phyloP scores from a whole-genome alignment of 2,329 filamentous ascomycete species.

The Verticillium nonalfalfae region DNA sequence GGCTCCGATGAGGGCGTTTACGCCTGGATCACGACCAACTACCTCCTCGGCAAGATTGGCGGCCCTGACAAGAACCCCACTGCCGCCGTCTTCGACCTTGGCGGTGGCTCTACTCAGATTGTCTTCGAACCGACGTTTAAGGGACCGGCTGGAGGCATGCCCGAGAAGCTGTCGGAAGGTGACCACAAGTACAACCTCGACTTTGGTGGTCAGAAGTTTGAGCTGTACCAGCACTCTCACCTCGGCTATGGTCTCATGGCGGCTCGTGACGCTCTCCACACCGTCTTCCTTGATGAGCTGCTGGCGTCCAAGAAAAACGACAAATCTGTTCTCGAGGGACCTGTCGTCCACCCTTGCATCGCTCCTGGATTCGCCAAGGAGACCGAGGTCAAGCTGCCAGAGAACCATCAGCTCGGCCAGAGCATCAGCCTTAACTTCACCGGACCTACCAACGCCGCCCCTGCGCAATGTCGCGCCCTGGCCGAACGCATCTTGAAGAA shows the following conservation, averaged over 20 bases:
- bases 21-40: slow-evolving; percentile 99
- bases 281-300: slow-evolving; percentile 65
- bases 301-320: slow-evolving; percentile 55
- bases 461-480: slow-evolving; percentile 82
- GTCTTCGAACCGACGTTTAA: slow-evolving; percentile 96
- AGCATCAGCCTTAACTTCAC: slow-evolving; percentile 75
- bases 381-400: slow-evolving; percentile 65
- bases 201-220: slow-evolving; percentile 86
- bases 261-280: slow-evolving; percentile 81
- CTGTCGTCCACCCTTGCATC: slow-evolving; percentile 81
- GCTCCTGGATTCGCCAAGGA: slow-evolving; percentile 70
- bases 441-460: slow-evolving; percentile 67
- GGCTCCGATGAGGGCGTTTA: slow-evolving; percentile 96
- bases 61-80: slow-evolving; percentile 84
- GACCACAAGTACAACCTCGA: slow-evolving; percentile 93
- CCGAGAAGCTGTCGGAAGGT: slow-evolving; percentile 75
- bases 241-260: slow-evolving; percentile 95
- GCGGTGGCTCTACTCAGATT: slow-evolving; percentile 95
- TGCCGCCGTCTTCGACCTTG: slow-evolving; percentile 91
- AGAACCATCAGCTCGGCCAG: slow-evolving; percentile 58
- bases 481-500: slow-evolving; percentile 90
- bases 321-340: slow-evolving; percentile 61
- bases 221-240: slow-evolving; percentile 96
- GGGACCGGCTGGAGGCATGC: slow-evolving; percentile 69
- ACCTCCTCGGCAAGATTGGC: slow-evolving; percentile 95